A percentile compares a stretch with the other conserved stretches of the same genome.
phyloP scores from a whole-genome alignment of 192 early-diverging fungal species.

The Coemansia biformis region DNA sequence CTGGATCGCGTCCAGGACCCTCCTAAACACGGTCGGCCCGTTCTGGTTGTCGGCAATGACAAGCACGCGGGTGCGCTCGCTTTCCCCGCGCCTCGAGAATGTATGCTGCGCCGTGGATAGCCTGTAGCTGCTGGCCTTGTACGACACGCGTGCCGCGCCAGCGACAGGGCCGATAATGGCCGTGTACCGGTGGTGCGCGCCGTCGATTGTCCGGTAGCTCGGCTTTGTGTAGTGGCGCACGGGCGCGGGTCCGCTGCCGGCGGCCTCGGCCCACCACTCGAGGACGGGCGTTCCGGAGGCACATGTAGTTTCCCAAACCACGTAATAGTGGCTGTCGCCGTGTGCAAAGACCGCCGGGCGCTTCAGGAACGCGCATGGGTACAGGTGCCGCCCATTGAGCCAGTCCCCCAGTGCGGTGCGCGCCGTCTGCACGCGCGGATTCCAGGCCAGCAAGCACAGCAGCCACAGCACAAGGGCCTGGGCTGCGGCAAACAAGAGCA shows the following conservation, averaged over 20 bases:
- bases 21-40: constrained; percentile 21
- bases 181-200: constrained; percentile 28
- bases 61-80: constrained; percentile 11
- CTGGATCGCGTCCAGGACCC: constrained; percentile 8
- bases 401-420: constrained; percentile 11
- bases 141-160: constrained; percentile 16
- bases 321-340: constrained; percentile 35
- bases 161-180: constrained; percentile 31
- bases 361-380: constrained; percentile 32
- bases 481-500: constrained; percentile 14
- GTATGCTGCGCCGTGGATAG: constrained; percentile 17
- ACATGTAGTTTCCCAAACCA: constrained; percentile 48
- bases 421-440: constrained; percentile 14
- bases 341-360: constrained; percentile 39
- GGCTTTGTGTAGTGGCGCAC: constrained; percentile 17
- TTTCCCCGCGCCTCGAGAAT: constrained; percentile 7
- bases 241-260: not conserved
- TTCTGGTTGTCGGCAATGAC: constrained; percentile 48
- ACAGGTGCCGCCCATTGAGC: constrained; percentile 19
- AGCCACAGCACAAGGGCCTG: constrained; percentile 7
- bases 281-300: constrained; percentile 10
- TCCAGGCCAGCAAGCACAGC: constrained; percentile 7
- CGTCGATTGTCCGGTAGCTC: constrained; percentile 21
- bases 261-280: constrained; percentile 33
- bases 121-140: constrained; percentile 19